Evolutionary conservation across 768 basidiomycete species (phyloP).

Genomic region (Antrodiella citrinella): DNA sequence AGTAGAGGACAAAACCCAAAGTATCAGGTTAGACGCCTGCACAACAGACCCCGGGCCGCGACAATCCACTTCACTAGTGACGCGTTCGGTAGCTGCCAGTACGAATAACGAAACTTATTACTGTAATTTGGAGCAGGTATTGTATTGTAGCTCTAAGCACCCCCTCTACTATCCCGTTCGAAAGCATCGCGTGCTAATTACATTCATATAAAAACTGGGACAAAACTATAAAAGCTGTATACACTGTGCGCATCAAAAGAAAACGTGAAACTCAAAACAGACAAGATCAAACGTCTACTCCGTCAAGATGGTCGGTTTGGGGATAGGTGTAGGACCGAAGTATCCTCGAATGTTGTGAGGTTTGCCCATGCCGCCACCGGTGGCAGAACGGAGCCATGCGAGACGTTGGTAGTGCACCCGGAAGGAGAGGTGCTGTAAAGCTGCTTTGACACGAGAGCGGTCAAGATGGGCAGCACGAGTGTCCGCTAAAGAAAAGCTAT

Average conservation of each 20-base stretch:
- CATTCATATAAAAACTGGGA: background rate
- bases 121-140: no score
- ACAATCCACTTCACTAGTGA: no score
- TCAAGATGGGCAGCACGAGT: slow-evolving; percentile 70
- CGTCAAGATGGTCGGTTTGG: background rate
- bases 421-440: slow-evolving; percentile 55
- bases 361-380: slow-evolving; percentile 14
- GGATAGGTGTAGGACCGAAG: background rate
- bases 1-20: no score
- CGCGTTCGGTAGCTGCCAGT: no score
- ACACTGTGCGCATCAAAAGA: background rate
- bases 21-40: no score
- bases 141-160: no score
- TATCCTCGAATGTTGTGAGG: slow-evolving; percentile 6
- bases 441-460: slow-evolving; percentile 65
- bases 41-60: no score
- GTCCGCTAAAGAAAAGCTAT: slow-evolving; percentile 39
- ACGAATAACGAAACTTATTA: no score
- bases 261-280: background rate
- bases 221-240: background rate
- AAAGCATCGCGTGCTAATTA: no score
- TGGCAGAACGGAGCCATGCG: slow-evolving; percentile 13
- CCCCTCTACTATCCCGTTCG: no score
- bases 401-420: slow-evolving; percentile 55
- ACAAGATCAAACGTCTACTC: background rate